Conservation (phyloP, 2,329 filamentous ascomycete genomes). For the Dothistroma pini region DNA sequence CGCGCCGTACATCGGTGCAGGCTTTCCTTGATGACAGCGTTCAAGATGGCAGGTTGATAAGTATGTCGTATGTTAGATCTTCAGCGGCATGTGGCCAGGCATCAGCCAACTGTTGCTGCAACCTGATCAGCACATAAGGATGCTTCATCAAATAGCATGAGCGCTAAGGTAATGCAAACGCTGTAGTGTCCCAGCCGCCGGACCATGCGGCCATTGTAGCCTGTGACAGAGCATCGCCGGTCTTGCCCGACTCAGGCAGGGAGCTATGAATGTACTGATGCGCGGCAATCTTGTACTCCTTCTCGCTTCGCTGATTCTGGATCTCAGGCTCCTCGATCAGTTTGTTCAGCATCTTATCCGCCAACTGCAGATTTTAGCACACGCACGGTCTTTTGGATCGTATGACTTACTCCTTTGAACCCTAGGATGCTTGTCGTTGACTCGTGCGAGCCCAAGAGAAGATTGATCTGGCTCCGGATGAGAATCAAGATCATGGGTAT, state of each 20-base stretch:
- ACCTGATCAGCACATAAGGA: not conserved
- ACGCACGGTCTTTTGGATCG: too few relatives aligned
- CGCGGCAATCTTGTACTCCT: slow-evolving; percentile 10
- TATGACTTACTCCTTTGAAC: slow-evolving; percentile 6
- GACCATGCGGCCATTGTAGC: slow-evolving; percentile 12
- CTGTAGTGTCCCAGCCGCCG: slow-evolving; percentile 14
- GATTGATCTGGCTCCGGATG: slow-evolving; percentile 1
- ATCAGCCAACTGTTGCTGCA: slow-evolving; percentile 5
- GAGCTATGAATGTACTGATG: slow-evolving; percentile 12
- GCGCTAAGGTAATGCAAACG: slow-evolving; percentile 6
- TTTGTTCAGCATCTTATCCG: slow-evolving; percentile 11
- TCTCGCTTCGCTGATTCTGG: slow-evolving; percentile 1
- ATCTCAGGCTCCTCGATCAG: slow-evolving; percentile 8
- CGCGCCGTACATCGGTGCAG: slow-evolving; percentile 11
- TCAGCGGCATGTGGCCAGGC: slow-evolving; percentile 7
- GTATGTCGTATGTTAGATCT: not conserved
- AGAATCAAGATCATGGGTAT: slow-evolving; percentile 9
- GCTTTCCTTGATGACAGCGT: slow-evolving; percentile 9
- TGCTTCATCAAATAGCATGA: slow-evolving; percentile 3
- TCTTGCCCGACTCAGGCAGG: slow-evolving; percentile 7
- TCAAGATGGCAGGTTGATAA: slow-evolving; percentile 7
- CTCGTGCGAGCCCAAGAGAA: not conserved
- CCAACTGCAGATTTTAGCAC: slow-evolving; percentile 5
- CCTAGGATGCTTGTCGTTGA: slow-evolving; percentile 8
- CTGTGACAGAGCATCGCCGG: slow-evolving; percentile 2